Percentiles rank a stretch among this genome's conserved stretches.
These are phyloP conservation scores for Rubus idaeus DNA, from an alignment of 306 rosid species.

Conservation along the genomic window DNA sequence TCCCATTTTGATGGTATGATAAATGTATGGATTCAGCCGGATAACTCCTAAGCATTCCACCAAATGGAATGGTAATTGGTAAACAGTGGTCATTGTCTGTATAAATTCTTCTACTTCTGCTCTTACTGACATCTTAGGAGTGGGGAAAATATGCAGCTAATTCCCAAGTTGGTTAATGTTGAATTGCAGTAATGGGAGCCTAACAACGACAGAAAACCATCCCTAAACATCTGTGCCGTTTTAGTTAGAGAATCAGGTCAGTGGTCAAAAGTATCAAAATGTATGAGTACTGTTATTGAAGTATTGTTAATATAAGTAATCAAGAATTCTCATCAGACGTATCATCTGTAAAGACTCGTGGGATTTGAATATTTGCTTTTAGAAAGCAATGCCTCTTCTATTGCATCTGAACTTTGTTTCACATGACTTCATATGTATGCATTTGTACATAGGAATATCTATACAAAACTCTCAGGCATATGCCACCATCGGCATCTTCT, in stretches of 20 bases:
- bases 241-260: slow-evolving; percentile 4
- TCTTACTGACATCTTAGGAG: slow-evolving; percentile 24
- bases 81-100: slow-evolving; percentile 24
- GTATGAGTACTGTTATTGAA: slow-evolving; percentile 13
- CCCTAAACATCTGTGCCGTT: not conserved
- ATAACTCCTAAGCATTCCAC: not conserved
- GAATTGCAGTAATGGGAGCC: not conserved
- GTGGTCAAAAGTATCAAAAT: not conserved
- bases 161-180: not conserved
- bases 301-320: not conserved
- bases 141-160: slow-evolving; percentile 22
- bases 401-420: not conserved
- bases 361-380: not conserved
- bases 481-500: not conserved
- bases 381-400: not conserved
- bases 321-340: not conserved
- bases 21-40: not conserved
- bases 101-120: slow-evolving; percentile 18
- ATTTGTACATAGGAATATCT: not conserved
- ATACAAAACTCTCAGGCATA: not conserved
- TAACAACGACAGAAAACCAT: slow-evolving; percentile 3
- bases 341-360: not conserved
- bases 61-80: not conserved
- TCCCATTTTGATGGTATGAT: slow-evolving; percentile 7
- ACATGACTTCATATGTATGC: not conserved